These are phyloP conservation scores for Raphidocelis subcapitata DNA, from an alignment of 139 green algal species.

Conservation along the genomic window DNA sequence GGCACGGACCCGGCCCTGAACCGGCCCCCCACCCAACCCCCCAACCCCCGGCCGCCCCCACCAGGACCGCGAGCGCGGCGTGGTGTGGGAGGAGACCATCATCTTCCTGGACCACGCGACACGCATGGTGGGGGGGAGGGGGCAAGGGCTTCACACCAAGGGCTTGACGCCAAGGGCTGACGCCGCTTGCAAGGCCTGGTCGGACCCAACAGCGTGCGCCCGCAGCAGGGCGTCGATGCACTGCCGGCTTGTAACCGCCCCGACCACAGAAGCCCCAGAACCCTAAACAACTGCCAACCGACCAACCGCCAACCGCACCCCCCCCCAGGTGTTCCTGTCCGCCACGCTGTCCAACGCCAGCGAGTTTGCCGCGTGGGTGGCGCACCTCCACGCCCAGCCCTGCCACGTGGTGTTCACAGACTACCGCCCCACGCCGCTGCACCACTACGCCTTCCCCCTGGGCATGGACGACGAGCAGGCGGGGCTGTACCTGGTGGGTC, in stretches of 20 bases:
- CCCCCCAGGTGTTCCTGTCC: constrained; percentile 87
- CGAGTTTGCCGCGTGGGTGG: constrained; percentile 95
- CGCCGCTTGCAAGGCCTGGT: too few species aligned
- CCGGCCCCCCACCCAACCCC: too few species aligned
- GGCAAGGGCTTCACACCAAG: too few species aligned
- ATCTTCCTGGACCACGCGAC: constrained; percentile 86
- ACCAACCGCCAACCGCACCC: too few species aligned
- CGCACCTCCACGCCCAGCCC: constrained; percentile 78
- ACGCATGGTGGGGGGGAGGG: constrained; percentile 69
- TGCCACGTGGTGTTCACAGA: constrained; percentile 98
- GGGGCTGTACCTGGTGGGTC: constrained; percentile 29
- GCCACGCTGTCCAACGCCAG: constrained; percentile 94
- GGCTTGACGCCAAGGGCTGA: too few species aligned
- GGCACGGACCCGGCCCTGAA: too few species aligned
- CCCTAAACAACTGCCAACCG: too few species aligned
- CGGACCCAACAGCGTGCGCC: background rate
- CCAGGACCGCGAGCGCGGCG: constrained; percentile 93
- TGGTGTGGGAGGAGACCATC: constrained; percentile 99
- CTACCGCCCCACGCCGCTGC: constrained; percentile 91
- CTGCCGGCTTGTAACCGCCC: too few species aligned
- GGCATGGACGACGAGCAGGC: too few species aligned
- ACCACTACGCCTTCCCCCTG: constrained; percentile 72
- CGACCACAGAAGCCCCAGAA: too few species aligned
- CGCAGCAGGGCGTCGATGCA: too few species aligned
- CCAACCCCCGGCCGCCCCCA: constrained; percentile 17